Conservation (phyloP, 1,284 basidiomycete species). For the Cystobasidium pallidum region DNA sequence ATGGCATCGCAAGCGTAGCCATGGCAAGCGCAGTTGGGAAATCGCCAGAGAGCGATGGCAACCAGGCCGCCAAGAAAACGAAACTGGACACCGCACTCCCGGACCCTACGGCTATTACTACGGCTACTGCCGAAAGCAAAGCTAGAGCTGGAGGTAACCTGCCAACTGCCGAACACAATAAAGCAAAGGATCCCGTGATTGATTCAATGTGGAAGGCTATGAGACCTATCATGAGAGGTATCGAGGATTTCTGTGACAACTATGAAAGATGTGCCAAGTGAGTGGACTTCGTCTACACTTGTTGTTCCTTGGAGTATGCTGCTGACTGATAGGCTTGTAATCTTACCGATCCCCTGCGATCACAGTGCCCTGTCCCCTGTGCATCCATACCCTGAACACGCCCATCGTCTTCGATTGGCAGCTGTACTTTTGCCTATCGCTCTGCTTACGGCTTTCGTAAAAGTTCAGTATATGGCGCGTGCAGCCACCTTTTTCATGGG, state of each 20-base stretch:
- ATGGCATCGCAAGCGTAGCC: slow-evolving; percentile 57
- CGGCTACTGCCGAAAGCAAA: slow-evolving; percentile 54
- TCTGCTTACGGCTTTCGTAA: slow-evolving; percentile 59
- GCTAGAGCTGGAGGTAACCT: slow-evolving; percentile 55
- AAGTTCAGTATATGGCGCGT: slow-evolving; percentile 59
- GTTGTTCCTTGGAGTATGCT: neutral
- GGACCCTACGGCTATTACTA: slow-evolving; percentile 56
- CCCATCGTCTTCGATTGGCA: slow-evolving; percentile 41
- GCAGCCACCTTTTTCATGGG: slow-evolving; percentile 60
- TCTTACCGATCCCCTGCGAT: no score
- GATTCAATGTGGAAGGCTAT: slow-evolving; percentile 55
- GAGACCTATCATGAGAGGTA: slow-evolving; percentile 57
- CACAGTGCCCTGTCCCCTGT: slow-evolving; percentile 44
- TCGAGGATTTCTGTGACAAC: slow-evolving; percentile 43
- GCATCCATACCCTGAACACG: slow-evolving; percentile 40
- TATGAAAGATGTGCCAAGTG: slow-evolving; percentile 46
- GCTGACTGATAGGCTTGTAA: no score
- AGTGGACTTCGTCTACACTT: neutral
- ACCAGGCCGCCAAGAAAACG: slow-evolving; percentile 41
- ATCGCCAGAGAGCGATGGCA: slow-evolving; percentile 48
- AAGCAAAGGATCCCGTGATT: slow-evolving; percentile 56
- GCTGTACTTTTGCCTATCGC: slow-evolving; percentile 53
- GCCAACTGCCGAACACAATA: slow-evolving; percentile 53
- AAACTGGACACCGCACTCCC: slow-evolving; percentile 52
- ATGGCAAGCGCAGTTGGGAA: slow-evolving; percentile 59